Percentiles rank a stretch among this genome's conserved stretches.
Conservation (phyloP, 179 eudicot genomes). For the Beta macrorhiza region DNA sequence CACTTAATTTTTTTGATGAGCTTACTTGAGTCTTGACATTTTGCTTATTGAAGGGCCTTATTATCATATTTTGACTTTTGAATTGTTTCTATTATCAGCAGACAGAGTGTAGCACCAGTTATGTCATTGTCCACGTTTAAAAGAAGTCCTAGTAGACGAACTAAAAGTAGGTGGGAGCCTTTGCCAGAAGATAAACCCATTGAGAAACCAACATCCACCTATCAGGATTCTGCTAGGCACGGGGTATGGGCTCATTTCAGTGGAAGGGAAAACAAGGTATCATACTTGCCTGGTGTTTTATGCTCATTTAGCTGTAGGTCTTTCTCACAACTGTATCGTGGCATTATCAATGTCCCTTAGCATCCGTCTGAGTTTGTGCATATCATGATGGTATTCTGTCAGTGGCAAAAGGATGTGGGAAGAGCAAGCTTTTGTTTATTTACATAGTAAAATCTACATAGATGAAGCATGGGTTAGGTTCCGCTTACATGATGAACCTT, state of each 20-base stretch:
- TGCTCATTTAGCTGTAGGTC: neutral
- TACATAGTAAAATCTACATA: neutral
- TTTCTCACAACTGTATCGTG: neutral
- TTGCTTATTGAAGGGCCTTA: neutral
- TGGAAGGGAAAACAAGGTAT: conserved; percentile 67
- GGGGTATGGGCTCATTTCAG: conserved; percentile 54
- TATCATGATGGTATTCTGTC: neutral
- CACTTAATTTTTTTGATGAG: neutral
- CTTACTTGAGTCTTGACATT: neutral
- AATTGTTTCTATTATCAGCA: conserved; percentile 33
- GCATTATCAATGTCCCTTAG: neutral
- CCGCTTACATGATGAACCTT: neutral
- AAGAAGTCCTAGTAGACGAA: conserved; percentile 83
- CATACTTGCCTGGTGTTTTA: conserved; percentile 10
- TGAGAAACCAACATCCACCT: conserved; percentile 43
- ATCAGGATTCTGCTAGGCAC: conserved; percentile 52
- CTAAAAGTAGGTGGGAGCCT: conserved; percentile 99
- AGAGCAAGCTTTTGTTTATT: neutral
- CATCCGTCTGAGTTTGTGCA: neutral
- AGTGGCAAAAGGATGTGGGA: neutral
- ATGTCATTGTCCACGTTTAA: conserved; percentile 43
- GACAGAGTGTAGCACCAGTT: conserved; percentile 46
- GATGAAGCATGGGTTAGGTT: neutral
- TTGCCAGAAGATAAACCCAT: conserved; percentile 62
- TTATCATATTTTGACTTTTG: neutral